Base-by-base conservation (phyloP, 1,284 basidiomycete species). In the Microstroma glucosiphilum region DNA sequence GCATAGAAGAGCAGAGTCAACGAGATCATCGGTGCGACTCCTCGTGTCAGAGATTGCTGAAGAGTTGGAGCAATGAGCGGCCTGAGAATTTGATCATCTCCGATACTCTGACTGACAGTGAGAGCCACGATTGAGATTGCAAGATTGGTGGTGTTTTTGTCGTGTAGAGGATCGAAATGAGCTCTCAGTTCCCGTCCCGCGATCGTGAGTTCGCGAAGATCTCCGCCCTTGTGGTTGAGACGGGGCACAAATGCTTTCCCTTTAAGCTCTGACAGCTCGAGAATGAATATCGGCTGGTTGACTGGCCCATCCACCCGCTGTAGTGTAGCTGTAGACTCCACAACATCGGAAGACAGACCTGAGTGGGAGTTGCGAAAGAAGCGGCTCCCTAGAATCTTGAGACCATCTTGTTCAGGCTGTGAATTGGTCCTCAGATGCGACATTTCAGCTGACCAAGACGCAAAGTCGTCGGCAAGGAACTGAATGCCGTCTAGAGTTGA, bases 1-100 rank as follows among this genome's bases (percentile, higher is more conserved):
- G 84, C 80, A 1, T 87, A 78, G 0, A 90, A 90, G 3, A 84
- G 84, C 71, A 93, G 86, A 19, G 84, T 83, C 11, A 89, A 75
- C 57, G 88, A 86, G 55, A 92, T 46, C 26, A 89, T 67, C 0
- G 80, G 80, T 48, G 55, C 13, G 46, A 48, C 46, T 58, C 60
- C 30, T 49, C 59, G 53, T 0, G 62, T 56, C 12, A 68, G 59
- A 11, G 63, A 60, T 7, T 49, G 61, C 23, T 67, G 62, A 60
- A 64, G 55, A 0, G 71, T 71, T 9, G 68, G 59, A 15, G 51
- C 58, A 0, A 70, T 54, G 23, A 72, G 21, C 3, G 56, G 60
- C 12, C 2, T n/a, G 6, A 1, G 8, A 2, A 12, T 37, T n/a
- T 21, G 15, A 15, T 37, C 17, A n/a, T 41, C 25, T 15, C 37